phyloP scores from a whole-genome alignment of 2,329 filamentous ascomycete genomes.

The Trichoderma sp. region DNA sequence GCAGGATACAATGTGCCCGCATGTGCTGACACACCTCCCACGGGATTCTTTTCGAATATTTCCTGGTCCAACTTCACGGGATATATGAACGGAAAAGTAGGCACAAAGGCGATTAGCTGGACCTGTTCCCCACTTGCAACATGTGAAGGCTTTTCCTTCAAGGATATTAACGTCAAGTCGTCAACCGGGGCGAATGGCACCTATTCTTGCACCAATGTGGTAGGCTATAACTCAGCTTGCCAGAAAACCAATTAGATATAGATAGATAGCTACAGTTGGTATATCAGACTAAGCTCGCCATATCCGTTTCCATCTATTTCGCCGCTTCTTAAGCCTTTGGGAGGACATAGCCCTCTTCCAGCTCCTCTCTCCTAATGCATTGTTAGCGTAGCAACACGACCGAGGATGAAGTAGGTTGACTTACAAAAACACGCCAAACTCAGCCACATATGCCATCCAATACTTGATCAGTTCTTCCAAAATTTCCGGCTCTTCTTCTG shows the following conservation, averaged over 20 bases:
- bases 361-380: neutral
- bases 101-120: neutral
- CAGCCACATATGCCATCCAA: slow-evolving; percentile 38
- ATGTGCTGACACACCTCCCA: neutral
- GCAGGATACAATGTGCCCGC: slow-evolving; percentile 1
- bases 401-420: neutral
- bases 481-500: slow-evolving; percentile 29
- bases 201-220: neutral
- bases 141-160: slow-evolving; percentile 6
- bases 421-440: slow-evolving; percentile 22
- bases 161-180: neutral
- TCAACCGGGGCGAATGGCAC: neutral
- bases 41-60: slow-evolving; percentile 2
- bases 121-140: neutral
- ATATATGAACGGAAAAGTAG: slow-evolving; percentile 5
- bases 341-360: slow-evolving; percentile 5
- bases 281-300: neutral
- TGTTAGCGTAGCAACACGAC: neutral
- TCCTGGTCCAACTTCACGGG: slow-evolving; percentile 5
- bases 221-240: neutral
- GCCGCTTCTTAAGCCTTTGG: neutral
- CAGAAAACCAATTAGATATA: neutral
- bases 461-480: slow-evolving; percentile 32
- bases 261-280: neutral
- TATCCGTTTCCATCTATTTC: neutral